Evolutionary conservation across 148 eudicot genomes (phyloP).

Genomic region (Vaccinium macrocarpon): DNA sequence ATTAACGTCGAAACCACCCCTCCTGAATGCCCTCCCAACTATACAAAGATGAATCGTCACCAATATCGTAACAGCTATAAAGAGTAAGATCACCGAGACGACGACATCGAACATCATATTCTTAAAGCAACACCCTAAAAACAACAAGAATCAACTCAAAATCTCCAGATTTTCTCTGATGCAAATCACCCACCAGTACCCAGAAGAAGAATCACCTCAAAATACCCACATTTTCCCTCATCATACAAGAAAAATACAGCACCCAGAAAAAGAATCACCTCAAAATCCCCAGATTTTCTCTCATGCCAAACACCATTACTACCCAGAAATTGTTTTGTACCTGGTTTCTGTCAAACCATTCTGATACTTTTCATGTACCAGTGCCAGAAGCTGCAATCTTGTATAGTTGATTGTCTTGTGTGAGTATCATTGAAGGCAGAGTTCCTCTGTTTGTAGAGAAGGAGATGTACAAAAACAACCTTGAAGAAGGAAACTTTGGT

Average conservation of each 20-base stretch:
- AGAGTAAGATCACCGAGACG: slow-evolving; percentile 17
- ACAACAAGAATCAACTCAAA: background rate
- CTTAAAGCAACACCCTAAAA: background rate
- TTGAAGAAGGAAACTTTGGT: background rate
- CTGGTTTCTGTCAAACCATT: background rate
- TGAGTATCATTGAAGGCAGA: background rate
- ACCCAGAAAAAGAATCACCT: slow-evolving; percentile 6
- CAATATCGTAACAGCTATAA: slow-evolving; percentile 21
- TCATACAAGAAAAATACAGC: background rate
- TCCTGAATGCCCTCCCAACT: slow-evolving; percentile 29
- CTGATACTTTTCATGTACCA: background rate
- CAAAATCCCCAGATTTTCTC: background rate
- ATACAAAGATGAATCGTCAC: slow-evolving; percentile 28
- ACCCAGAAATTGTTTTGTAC: background rate
- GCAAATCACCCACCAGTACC: background rate
- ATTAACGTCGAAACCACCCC: background rate
- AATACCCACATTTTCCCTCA: background rate
- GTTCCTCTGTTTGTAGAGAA: background rate
- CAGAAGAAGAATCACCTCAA: background rate
- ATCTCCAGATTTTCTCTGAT: slow-evolving; percentile 6
- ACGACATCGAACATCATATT: slow-evolving; percentile 20
- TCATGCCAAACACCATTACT: slow-evolving; percentile 6
- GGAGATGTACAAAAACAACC: background rate
- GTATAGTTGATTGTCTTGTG: background rate
- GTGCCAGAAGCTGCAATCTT: slow-evolving; percentile 6